Base-by-base conservation (phyloP, 306 rosid species). In the Abrus pulchellus region DNA sequence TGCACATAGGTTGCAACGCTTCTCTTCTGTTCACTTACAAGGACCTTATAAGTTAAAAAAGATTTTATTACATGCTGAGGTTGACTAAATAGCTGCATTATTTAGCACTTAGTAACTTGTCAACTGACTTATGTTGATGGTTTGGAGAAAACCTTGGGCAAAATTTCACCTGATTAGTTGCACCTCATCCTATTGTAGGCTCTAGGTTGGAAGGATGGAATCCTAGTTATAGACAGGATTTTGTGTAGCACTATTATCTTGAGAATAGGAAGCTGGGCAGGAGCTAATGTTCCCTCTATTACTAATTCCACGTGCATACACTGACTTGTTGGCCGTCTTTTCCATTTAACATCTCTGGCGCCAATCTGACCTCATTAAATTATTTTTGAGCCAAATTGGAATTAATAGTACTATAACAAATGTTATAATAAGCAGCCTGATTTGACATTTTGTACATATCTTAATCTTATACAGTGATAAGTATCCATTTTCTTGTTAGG, bases 61-160 rank as follows among this genome's bases (percentile, higher is more conserved):
- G 20, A 14, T 67, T 29, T 27, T 71, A 47, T 49, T 71, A 36
- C 38, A 4, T 27, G 40, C n/a, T 12, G 71, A n/a, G 40, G 43
- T 27, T 7, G 41, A 53, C 53, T 54, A 40, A 9, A 60, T 75
- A n/a, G 52, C 5, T 9, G 45, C 45, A 5, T 40, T 40, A 11
- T 49, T 55, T 55, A 13, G 50, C 33, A 11, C 20, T 45, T 36
- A 45, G 52, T 68, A 34, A 33, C 49, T 59, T 50, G 32, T 33
- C 20, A 56, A 68, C 38, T 30, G 73, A 44, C 32, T 53, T 10
- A 34, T 57, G 33, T 59, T 41, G 57, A 32, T 5, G 3, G 4
- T 63, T 53, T 30, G 11, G 76, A 27, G 54, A 54, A 66, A 12
- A 34, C 45, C 68, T 66, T 67, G 59, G 50, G 34, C 45, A 68